Conservation (phyloP, 176 grass and related monocot species). For the Aegilops tauschii region DNA sequence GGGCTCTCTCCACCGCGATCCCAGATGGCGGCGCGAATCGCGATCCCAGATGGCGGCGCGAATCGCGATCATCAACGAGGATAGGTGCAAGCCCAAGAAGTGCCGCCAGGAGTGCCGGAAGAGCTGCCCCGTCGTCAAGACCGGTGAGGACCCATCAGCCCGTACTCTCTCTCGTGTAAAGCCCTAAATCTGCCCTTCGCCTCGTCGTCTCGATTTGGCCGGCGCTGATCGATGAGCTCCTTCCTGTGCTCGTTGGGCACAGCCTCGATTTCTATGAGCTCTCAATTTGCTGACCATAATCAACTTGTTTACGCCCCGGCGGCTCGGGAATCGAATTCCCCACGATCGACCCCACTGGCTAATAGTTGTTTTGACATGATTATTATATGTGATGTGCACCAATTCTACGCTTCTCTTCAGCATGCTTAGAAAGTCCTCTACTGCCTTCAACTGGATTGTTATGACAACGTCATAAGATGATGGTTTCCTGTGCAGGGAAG, state of each 20-base stretch:
- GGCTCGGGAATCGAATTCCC: background rate
- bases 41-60: slow-evolving; percentile 55
- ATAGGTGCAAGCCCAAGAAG: slow-evolving; percentile 89
- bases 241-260: background rate
- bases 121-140: slow-evolving; percentile 93
- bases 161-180: background rate
- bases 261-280: background rate
- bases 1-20: background rate
- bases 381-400: background rate
- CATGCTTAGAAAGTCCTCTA: background rate
- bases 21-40: slow-evolving; percentile 70
- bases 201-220: background rate
- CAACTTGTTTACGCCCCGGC: background rate
- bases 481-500: slow-evolving; percentile 50
- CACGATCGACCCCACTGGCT: background rate
- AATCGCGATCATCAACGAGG: slow-evolving; percentile 81
- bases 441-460: background rate
- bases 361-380: background rate
- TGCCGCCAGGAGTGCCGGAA: slow-evolving; percentile 92
- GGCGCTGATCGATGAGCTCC: background rate
- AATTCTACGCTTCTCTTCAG: background rate
- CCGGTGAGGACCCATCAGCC: slow-evolving; percentile 34
- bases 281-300: background rate
- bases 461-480: background rate
- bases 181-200: background rate